Conservation (phyloP, 2,329 filamentous ascomycete species). For the Epichloe amarillans region DNA sequence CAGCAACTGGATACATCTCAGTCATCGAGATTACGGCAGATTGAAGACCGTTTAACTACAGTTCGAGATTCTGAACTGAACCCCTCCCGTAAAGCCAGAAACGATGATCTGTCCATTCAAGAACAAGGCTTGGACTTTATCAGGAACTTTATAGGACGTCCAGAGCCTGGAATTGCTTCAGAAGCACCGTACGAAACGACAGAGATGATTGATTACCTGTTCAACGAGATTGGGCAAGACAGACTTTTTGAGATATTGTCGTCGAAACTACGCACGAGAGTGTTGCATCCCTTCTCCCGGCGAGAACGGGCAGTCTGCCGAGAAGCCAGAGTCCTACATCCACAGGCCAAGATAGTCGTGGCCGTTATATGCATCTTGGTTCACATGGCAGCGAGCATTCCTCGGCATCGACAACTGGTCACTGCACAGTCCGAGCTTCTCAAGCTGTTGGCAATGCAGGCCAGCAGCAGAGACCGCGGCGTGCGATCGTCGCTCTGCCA, state of each 20-base stretch:
- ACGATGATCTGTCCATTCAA: conserved; percentile 74
- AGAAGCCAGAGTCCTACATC: conserved; percentile 39
- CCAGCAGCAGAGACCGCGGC: conserved; percentile 56
- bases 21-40: conserved; percentile 33
- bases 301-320: conserved; percentile 19
- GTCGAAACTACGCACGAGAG: conserved; percentile 56
- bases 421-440: conserved; percentile 67
- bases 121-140: conserved; percentile 85
- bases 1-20: conserved; percentile 21
- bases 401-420: conserved; percentile 64
- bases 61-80: conserved; percentile 56
- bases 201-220: conserved; percentile 75
- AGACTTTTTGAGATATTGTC: conserved; percentile 70
- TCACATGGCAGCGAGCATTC: conserved; percentile 72
- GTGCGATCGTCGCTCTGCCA: conserved; percentile 72
- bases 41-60: conserved; percentile 33
- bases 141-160: conserved; percentile 69
- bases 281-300: conserved; percentile 38
- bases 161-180: conserved; percentile 33
- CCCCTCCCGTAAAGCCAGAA: conserved; percentile 51
- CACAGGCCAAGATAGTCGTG: conserved; percentile 57
- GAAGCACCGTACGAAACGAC: conserved; percentile 37
- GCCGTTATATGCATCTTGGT: conserved; percentile 72
- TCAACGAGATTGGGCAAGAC: conserved; percentile 61
- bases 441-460: conserved; percentile 57